Base-by-base conservation (phyloP, 352 stramenopile genomes). In the Pseudoperonospora humuli region DNA sequence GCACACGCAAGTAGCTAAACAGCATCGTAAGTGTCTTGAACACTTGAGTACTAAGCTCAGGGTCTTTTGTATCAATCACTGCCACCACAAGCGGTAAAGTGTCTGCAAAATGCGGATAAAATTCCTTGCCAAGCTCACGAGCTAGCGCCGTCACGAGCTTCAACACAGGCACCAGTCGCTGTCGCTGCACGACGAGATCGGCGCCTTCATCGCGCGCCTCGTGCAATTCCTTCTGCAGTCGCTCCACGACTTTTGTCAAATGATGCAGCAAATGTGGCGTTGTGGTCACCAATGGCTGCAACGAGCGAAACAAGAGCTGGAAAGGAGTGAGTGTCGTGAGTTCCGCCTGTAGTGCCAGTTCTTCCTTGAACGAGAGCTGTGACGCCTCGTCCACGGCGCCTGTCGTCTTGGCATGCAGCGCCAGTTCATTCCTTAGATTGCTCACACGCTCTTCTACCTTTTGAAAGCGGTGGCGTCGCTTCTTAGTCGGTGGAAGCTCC, bases 11-110 rank as follows among this genome's bases (percentile, higher is more conserved):
- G 63, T 88, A 84, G 46, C 68, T 90, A 53, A 96, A 96, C 21
- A 95, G 67, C 71, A 93, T 89, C 19, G 83, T 81, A 13, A 96
- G 67, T 29, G 86, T 93, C 62, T 94, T 92, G 57, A 96, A 96
- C 45, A 94, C 84, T 39, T 92, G 75, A 5, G 83, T 91, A 32
- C 81, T 96, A 17, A 93, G 51, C 37, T 96, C 86, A 1, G 86
- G 86, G 54, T 94, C 79, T 48, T 88, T 90, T 0, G 80, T 89
- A 46, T 92, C 76, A 32, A 94, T 79, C 14, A 92, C 68, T 1
- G 70, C 73, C 53, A 94, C 60, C 33, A 92, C 64, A 7, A 75
- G 62, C 1, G 77, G 77, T 21, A 94, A 45, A 13, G 74, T 38
- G 3, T 41, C 24, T 0, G 75, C 67, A 44, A 94, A 94, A 51